Evolutionary conservation across 116 monocot species (phyloP).

Genomic region (Papilionanthe hybrid): DNA sequence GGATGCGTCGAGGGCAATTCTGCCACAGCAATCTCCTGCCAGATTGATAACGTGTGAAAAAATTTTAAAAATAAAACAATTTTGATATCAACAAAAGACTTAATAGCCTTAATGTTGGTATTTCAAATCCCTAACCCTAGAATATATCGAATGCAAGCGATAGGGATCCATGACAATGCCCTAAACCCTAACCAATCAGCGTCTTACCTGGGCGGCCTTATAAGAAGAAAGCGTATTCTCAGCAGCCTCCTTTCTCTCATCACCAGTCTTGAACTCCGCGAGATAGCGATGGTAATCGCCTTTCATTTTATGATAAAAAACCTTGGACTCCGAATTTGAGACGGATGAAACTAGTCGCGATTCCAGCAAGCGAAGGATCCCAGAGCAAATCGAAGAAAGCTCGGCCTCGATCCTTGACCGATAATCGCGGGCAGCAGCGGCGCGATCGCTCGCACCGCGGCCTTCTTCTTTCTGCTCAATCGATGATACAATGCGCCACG

Average conservation of each 20-base stretch:
- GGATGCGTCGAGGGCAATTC: constrained; percentile 21
- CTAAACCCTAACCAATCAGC: not conserved
- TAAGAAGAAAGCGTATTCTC: constrained; percentile 27
- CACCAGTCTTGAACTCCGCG: constrained; percentile 30
- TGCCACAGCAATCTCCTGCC: constrained; percentile 10
- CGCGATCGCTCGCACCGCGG: constrained; percentile 34
- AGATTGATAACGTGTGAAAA: not conserved
- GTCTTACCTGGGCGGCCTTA: constrained; percentile 23
- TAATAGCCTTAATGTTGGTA: no score
- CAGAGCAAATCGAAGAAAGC: constrained; percentile 28
- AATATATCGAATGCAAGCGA: no score
- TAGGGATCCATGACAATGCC: no score
- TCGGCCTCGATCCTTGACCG: constrained; percentile 34
- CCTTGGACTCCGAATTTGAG: constrained; percentile 17
- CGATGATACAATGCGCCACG: constrained; percentile 52
- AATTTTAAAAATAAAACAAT: no score
- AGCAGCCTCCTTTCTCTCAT: constrained; percentile 22
- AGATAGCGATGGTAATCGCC: constrained; percentile 38
- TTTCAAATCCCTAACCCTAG: no score
- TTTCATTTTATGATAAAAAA: constrained; percentile 38
- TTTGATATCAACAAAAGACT: no score
- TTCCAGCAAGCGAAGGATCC: constrained; percentile 21
- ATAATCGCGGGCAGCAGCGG: constrained; percentile 27
- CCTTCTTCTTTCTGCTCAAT: constrained; percentile 37
- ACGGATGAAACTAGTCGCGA: constrained; percentile 25